phyloP scores from a whole-genome alignment of 441 rosid genomes.

The Adansonia rubrostipa region DNA sequence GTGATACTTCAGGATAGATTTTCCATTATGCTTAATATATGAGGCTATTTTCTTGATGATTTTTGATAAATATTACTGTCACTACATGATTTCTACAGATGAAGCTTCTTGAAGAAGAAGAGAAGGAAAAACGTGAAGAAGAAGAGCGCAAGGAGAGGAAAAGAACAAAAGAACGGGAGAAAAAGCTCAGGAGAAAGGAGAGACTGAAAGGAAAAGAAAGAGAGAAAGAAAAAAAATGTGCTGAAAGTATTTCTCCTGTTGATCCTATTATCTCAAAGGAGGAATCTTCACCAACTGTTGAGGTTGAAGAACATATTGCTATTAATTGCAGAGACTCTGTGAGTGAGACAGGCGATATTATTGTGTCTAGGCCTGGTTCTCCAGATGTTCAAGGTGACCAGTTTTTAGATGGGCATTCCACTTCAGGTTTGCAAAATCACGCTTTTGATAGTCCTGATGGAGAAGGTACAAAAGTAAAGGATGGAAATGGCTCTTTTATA shows the following conservation, averaged over 20 bases:
- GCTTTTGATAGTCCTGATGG: slow-evolving; percentile 55
- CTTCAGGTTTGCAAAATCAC: slow-evolving; percentile 31
- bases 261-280: slow-evolving; percentile 48
- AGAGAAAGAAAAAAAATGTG: slow-evolving; percentile 56
- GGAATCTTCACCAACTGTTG: slow-evolving; percentile 48
- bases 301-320: slow-evolving; percentile 50
- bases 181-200: slow-evolving; percentile 85
- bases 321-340: slow-evolving; percentile 49
- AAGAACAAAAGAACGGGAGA: slow-evolving; percentile 82
- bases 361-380: slow-evolving; percentile 45
- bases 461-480: slow-evolving; percentile 54
- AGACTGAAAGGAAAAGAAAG: slow-evolving; percentile 81
- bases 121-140: slow-evolving; percentile 94
- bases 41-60: neutral
- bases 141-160: slow-evolving; percentile 88
- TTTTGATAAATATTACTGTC: slow-evolving; percentile 28
- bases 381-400: slow-evolving; percentile 23
- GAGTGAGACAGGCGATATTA: slow-evolving; percentile 51
- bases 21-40: slow-evolving; percentile 22
- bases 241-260: slow-evolving; percentile 41
- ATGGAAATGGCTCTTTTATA: slow-evolving; percentile 53
- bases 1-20: slow-evolving; percentile 27
- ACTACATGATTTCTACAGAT: slow-evolving; percentile 46
- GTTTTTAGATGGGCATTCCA: slow-evolving; percentile 15
- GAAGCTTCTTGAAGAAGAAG: slow-evolving; percentile 97